These are phyloP conservation scores for Asterionellopsis glacialis DNA, from an alignment of 108 stramenopile genomes.

Conservation along the genomic window DNA sequence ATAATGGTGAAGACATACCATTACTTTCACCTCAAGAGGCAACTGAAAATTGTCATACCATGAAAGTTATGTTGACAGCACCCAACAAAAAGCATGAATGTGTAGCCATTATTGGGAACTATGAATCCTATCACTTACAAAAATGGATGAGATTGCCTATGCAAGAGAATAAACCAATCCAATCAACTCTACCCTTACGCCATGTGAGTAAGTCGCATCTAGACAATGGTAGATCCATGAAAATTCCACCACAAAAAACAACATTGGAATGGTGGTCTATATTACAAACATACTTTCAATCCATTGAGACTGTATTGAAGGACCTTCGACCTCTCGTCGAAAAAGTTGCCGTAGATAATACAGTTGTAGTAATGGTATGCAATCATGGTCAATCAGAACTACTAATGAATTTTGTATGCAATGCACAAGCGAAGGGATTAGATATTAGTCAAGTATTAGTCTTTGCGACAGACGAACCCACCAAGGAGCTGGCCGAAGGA, in stretches of 20 bases:
- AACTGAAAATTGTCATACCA: slow-evolving; percentile 57
- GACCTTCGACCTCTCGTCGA: slow-evolving; percentile 34
- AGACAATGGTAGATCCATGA: slow-evolving; percentile 26
- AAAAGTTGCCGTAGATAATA: slow-evolving; percentile 35
- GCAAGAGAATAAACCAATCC: slow-evolving; percentile 11
- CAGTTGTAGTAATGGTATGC: slow-evolving; percentile 50
- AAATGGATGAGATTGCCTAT: slow-evolving; percentile 43
- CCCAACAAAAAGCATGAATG: slow-evolving; percentile 31
- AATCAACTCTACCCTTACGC: slow-evolving; percentile 32
- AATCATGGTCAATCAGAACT: slow-evolving; percentile 43
- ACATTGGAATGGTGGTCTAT: slow-evolving; percentile 35
- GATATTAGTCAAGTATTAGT: slow-evolving; percentile 18
- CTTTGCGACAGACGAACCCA: slow-evolving; percentile 30
- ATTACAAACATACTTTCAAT: slow-evolving; percentile 37
- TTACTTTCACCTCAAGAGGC: slow-evolving; percentile 17
- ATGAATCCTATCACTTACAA: slow-evolving; percentile 60
- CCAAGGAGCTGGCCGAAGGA: slow-evolving; percentile 13
- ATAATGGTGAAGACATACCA: not conserved
- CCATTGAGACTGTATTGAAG: slow-evolving; percentile 32
- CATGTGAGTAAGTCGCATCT: slow-evolving; percentile 43
- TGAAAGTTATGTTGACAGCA: slow-evolving; percentile 54
- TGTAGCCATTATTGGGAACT: slow-evolving; percentile 48
- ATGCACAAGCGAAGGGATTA: slow-evolving; percentile 18
- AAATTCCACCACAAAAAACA: slow-evolving; percentile 24
- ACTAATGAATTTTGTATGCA: slow-evolving; percentile 52